phyloP scores from a whole-genome alignment of 208 protist species.

The Angomonas deanei region DNA sequence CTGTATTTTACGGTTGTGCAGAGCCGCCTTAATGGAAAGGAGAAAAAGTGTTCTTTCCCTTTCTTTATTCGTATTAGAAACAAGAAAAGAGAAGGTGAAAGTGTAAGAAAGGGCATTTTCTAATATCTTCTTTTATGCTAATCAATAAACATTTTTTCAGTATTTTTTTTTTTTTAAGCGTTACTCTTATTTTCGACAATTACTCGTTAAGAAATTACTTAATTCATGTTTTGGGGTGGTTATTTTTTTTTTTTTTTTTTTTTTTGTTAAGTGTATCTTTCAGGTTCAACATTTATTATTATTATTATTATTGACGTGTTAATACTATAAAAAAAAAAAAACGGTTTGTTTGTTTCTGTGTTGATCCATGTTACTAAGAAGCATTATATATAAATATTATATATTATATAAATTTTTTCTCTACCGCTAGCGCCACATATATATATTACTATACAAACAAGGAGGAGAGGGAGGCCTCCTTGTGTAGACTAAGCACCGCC shows the following conservation, averaged over 20 bases:
- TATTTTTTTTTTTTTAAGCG: neutral
- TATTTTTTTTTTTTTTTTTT: neutral
- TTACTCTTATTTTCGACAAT: neutral
- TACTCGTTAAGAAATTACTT: neutral
- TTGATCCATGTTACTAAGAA: too few species aligned
- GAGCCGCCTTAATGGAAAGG: too few species aligned
- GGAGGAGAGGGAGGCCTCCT: too few species aligned
- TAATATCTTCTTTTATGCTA: neutral
- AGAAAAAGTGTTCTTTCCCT: too few species aligned
- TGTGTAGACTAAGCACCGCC: too few species aligned
- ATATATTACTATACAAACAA: too few species aligned
- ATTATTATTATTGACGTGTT: neutral
- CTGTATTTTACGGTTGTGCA: too few species aligned
- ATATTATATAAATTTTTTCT: too few species aligned
- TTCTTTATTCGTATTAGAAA: conserved; percentile 2
- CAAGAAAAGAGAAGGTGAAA: neutral
- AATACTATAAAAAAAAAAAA: neutral
- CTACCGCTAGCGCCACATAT: too few species aligned
- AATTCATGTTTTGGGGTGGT: neutral
- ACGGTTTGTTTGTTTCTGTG: too few species aligned
- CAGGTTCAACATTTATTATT: neutral
- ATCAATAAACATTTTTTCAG: neutral
- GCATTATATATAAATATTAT: too few species aligned
- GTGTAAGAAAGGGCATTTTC: neutral
- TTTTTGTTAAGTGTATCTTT: too few species aligned